Conservation (phyloP, 257 asterid genomes). For the Nicotiana otophora region DNA sequence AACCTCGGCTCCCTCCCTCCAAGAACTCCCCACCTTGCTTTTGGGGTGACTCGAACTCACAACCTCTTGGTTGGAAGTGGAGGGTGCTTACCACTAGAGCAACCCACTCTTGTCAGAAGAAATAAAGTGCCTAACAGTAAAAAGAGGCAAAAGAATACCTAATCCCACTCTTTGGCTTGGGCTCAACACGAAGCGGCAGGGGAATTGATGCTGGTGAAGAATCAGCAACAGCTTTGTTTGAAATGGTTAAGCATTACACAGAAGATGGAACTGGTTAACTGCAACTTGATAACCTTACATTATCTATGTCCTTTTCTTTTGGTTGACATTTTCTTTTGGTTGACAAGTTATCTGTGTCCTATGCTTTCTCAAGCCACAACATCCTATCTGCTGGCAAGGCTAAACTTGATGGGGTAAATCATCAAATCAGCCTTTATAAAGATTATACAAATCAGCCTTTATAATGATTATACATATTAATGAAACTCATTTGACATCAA, state of each 20-base stretch:
- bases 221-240: conserved; percentile 83
- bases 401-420: background rate
- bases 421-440: background rate
- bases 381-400: background rate
- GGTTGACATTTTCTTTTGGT: background rate
- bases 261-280: background rate
- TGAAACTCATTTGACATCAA: background rate
- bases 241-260: conserved; percentile 40
- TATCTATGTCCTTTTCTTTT: background rate
- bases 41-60: no score
- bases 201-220: conserved; percentile 70
- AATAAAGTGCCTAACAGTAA: background rate
- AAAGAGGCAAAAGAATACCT: conserved; percentile 34
- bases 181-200: conserved; percentile 91
- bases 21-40: no score
- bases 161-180: conserved; percentile 92
- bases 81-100: no score
- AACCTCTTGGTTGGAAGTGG: no score
- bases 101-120: background rate
- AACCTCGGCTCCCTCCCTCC: no score
- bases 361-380: background rate
- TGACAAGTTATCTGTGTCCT: background rate
- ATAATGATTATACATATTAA: background rate
- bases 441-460: no score
- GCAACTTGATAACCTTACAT: background rate